These are phyloP conservation scores for Phytophthora vignae DNA, from an alignment of 352 stramenopile genomes.

Conservation along the genomic window DNA sequence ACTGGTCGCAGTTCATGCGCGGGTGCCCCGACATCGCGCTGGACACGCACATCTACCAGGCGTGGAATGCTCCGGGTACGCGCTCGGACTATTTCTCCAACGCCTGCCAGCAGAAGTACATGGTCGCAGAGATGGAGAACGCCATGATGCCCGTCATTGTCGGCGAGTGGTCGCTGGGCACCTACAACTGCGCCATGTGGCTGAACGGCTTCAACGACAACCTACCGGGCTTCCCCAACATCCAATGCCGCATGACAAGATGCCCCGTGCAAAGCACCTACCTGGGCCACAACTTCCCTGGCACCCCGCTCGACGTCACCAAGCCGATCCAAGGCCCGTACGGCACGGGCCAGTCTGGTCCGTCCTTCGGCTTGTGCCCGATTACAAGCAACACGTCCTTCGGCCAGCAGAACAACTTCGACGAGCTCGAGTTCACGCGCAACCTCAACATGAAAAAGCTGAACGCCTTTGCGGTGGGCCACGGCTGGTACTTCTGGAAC, in stretches of 20 bases:
- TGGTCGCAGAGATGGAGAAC: conserved; percentile 92
- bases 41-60: conserved; percentile 97
- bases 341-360: conserved; percentile 82
- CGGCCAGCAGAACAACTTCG: conserved; percentile 79
- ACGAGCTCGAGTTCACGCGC: conserved; percentile 81
- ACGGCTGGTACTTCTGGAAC: conserved; percentile 97
- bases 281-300: conserved; percentile 88
- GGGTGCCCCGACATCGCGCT: conserved; percentile 93
- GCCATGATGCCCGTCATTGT: conserved; percentile 95
- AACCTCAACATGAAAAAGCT: conserved; percentile 94
- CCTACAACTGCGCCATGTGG: conserved; percentile 88
- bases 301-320: conserved; percentile 87
- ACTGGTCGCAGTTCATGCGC: conserved; percentile 79
- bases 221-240: conserved; percentile 91
- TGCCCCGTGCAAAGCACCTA: conserved; percentile 90
- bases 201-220: conserved; percentile 91
- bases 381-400: conserved; percentile 87
- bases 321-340: conserved; percentile 91
- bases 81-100: conserved; percentile 89
- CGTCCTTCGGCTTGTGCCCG: conserved; percentile 90
- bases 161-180: conserved; percentile 94
- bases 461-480: conserved; percentile 89
- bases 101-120: conserved; percentile 91
- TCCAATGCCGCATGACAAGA: conserved; percentile 88
- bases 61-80: conserved; percentile 77